Evolutionary conservation across 108 stramenopile species (phyloP).

Genomic region (Fragilariopsis cylindrus): DNA sequence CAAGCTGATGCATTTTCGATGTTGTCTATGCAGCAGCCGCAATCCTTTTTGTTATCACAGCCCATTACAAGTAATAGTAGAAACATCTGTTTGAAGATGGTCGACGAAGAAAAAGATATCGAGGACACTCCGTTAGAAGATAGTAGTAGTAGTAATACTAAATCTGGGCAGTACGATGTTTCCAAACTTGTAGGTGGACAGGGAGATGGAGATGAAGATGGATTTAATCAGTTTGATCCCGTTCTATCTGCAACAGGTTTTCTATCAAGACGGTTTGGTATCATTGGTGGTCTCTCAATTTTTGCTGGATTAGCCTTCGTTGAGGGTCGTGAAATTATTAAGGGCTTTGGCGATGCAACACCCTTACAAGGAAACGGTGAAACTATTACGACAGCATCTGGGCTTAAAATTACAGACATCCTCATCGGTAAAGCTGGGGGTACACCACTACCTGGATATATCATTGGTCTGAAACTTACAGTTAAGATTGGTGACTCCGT

Average conservation of each 20-base stretch:
- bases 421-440: background rate
- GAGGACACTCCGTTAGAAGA: no score
- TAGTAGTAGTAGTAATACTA: no score
- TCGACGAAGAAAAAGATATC: no score
- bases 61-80: no score
- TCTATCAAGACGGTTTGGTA: background rate
- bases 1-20: no score
- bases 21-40: no score
- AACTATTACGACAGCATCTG: conserved; percentile 7
- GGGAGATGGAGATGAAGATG: background rate
- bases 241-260: background rate
- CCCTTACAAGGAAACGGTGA: background rate
- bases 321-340: conserved; percentile 3
- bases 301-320: background rate
- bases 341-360: background rate
- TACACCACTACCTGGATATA: no score
- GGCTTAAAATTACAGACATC: background rate
- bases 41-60: no score
- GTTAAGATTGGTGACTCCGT: no score
- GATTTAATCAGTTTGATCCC: conserved; percentile 8
- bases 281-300: background rate
- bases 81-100: no score
- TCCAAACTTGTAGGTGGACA: background rate
- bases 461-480: no score
- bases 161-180: conserved; percentile 1